A percentile compares a stretch with the other conserved stretches of the same genome.
phyloP scores from a whole-genome alignment of 2,329 filamentous ascomycete genomes.

The Pyrenophora tritici-repentis region DNA sequence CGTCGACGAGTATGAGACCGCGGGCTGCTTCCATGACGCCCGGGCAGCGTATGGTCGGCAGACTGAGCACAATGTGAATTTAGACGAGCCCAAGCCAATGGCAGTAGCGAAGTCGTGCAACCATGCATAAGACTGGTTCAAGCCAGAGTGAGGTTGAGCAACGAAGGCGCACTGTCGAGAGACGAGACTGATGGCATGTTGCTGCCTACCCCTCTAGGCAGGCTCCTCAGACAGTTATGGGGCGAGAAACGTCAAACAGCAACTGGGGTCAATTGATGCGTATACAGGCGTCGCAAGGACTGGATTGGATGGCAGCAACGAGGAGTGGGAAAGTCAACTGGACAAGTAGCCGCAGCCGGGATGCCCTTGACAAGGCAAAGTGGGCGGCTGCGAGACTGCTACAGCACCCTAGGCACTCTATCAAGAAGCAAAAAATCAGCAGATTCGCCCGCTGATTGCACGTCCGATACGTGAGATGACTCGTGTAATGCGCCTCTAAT shows the following conservation, averaged over 20 bases:
- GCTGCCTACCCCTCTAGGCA: constrained; percentile 20
- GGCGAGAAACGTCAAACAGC: constrained; percentile 7
- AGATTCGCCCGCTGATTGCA: neutral
- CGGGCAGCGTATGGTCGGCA: neutral
- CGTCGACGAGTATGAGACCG: constrained; percentile 33
- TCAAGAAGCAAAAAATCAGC: neutral
- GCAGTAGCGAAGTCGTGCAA: constrained; percentile 3
- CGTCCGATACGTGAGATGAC: neutral
- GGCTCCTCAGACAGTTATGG: constrained; percentile 16
- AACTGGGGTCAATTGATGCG: constrained; percentile 18
- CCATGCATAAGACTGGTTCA: constrained; percentile 11
- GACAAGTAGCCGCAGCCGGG: constrained; percentile 15
- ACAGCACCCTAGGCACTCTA: neutral
- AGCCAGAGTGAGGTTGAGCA: constrained; percentile 6
- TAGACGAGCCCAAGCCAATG: constrained; percentile 8
- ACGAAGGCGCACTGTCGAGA: constrained; percentile 12
- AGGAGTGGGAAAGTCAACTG: constrained; percentile 18
- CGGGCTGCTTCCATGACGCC: constrained; percentile 38
- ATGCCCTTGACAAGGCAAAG: constrained; percentile 12
- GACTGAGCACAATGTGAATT: constrained; percentile 1
- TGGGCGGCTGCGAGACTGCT: constrained; percentile 1
- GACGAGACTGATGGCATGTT: constrained; percentile 22
- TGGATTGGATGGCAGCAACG: constrained; percentile 11
- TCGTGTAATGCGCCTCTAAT: neutral
- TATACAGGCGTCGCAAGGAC: constrained; percentile 16